These are phyloP conservation scores for Curvularia spicifera DNA, from an alignment of 2,329 filamentous ascomycete genomes.

Conservation along the genomic window DNA sequence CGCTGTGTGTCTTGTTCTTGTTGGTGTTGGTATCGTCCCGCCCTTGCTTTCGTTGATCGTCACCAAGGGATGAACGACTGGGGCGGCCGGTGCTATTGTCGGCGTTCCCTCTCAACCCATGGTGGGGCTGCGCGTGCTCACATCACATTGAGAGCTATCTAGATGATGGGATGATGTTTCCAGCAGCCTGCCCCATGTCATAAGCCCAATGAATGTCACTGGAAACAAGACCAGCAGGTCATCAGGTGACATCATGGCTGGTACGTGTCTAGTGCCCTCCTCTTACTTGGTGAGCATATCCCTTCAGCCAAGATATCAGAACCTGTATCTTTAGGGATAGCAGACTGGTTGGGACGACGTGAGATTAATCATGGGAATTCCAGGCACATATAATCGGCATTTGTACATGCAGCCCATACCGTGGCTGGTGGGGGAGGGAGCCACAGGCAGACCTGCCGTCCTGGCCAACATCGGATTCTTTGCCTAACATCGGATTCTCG, in stretches of 20 bases:
- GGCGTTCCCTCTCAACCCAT: background rate
- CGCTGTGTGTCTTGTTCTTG: background rate
- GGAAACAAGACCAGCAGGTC: background rate
- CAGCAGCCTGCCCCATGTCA: background rate
- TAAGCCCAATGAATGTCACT: background rate
- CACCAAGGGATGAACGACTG: background rate
- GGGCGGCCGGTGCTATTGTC: constrained; percentile 3
- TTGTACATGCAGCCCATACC: background rate
- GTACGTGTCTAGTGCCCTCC: background rate
- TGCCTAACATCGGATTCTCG: constrained; percentile 17
- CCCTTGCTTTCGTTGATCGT: constrained; percentile 1
- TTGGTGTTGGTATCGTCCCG: background rate
- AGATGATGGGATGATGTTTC: background rate
- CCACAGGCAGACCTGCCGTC: constrained; percentile 1
- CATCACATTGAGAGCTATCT: background rate
- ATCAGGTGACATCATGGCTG: background rate
- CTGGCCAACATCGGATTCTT: constrained; percentile 16
- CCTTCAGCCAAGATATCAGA: background rate
- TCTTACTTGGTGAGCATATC: background rate
- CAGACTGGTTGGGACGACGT: background rate
- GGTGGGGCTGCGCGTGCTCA: background rate
- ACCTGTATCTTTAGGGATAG: background rate
- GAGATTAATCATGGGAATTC: background rate
- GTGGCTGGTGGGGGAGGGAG: constrained; percentile 1
- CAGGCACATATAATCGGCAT: background rate